phyloP scores from a whole-genome alignment of 257 asterid genomes.

The Orobanche coerulescens region DNA sequence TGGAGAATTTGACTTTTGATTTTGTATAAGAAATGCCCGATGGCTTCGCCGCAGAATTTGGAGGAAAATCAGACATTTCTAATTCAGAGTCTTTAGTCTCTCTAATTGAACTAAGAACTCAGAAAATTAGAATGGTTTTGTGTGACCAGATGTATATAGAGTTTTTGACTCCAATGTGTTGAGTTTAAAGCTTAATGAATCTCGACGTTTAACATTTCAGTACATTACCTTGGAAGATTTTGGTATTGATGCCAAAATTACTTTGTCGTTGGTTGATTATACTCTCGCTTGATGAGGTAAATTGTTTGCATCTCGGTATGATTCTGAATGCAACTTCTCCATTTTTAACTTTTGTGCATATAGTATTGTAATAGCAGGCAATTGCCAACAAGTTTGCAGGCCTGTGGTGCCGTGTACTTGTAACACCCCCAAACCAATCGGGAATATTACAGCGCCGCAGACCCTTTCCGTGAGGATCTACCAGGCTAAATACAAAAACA shows the following conservation, averaged over 20 bases:
- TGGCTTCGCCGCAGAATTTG: slow-evolving; percentile 18
- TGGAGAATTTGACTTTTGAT: slow-evolving; percentile 84
- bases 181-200: slow-evolving; percentile 16
- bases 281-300: background rate
- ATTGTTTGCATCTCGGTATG: background rate
- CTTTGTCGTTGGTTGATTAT: background rate
- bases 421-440: too few relatives aligned
- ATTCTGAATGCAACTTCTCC: background rate
- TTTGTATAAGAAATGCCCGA: slow-evolving; percentile 20
- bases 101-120: slow-evolving; percentile 23
- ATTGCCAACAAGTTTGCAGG: too few relatives aligned
- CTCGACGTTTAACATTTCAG: slow-evolving; percentile 14
- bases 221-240: slow-evolving; percentile 19
- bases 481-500: too few relatives aligned
- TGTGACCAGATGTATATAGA: slow-evolving; percentile 38
- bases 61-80: slow-evolving; percentile 21
- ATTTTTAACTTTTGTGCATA: background rate
- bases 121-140: slow-evolving; percentile 27
- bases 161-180: slow-evolving; percentile 27
- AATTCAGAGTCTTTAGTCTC: slow-evolving; percentile 24
- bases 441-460: too few relatives aligned
- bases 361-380: background rate
- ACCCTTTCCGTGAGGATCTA: too few relatives aligned
- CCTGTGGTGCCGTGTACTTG: too few relatives aligned
- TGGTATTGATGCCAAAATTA: slow-evolving; percentile 13